Base-by-base conservation (phyloP, 805 yeast genomes). In the Ogataea methanolica region DNA sequence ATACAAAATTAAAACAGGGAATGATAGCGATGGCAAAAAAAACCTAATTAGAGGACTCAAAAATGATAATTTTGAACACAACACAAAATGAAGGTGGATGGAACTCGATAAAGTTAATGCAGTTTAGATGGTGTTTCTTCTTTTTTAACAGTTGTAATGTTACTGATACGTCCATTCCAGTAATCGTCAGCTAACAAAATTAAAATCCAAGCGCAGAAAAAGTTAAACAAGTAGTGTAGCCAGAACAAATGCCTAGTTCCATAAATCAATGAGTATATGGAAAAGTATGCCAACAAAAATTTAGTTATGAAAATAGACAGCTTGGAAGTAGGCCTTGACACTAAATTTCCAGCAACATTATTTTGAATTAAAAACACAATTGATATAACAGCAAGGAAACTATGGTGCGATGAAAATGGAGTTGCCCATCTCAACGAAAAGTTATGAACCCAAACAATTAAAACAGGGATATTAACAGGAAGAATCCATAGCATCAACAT, bases 391-490 rank as follows among this genome's bases (percentile, higher is more conserved):
- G 96, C 85, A 45, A 90, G 64, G 38, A 87, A 70, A 59, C 88
- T 90, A 62, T 91, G 96, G 62, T 89, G 96, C 0, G 96, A 85
- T 6, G 87, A 79, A 59, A 89, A 89, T 16, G 96, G 90, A 0
- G 94, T 86, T 46, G 74, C 77, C 96, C 96, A 88, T 54, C 75
- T 79, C 17, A 88, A 74, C 1, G 85, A 75, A 49, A 89, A 71
- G 58, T 90, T 87, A 58, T 88, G 96, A 33, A 87, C 68, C 72
- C 90, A 89, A 1, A 90, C 96, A 48, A 89, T 71, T 29, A 90
- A 61, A 1, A 86, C 80, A 0, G 97, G 96, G 1, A 83, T 70
- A 57, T 85, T 85, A 19, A 89, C 80, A 0, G 96, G 96, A 5
- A 88, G 65, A 9, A 88, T 73, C 85, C 96, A 85, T 9, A 87